Percentiles rank a stretch among this genome's conserved stretches.
These are phyloP conservation scores for Plectosphaerella sp. DNA, from an alignment of 2,329 filamentous ascomycete genomes.

Conservation along the genomic window DNA sequence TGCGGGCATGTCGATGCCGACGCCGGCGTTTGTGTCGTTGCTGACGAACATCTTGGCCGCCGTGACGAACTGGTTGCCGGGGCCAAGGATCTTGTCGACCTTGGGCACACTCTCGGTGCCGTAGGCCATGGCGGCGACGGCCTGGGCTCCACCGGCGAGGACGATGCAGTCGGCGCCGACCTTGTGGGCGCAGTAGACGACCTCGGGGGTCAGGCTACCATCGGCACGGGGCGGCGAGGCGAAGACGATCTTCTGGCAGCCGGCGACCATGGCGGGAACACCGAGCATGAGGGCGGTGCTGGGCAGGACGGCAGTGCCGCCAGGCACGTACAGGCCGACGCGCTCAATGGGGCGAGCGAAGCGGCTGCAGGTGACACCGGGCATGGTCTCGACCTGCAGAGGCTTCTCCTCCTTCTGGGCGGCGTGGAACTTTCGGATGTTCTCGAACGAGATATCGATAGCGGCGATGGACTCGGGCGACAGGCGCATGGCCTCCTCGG, in stretches of 20 bases:
- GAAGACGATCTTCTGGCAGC: slow-evolving; percentile 90
- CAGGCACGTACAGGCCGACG: slow-evolving; percentile 94
- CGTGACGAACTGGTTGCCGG: slow-evolving; percentile 97
- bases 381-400: slow-evolving; percentile 92
- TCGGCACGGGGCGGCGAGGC: slow-evolving; percentile 88
- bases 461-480: slow-evolving; percentile 79
- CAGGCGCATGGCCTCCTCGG: slow-evolving; percentile 73
- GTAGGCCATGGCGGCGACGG: slow-evolving; percentile 94
- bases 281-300: slow-evolving; percentile 97
- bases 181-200: slow-evolving; percentile 96
- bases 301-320: slow-evolving; percentile 93
- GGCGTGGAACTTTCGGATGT: slow-evolving; percentile 90
- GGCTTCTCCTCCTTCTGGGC: slow-evolving; percentile 83
- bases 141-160: slow-evolving; percentile 90
- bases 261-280: slow-evolving; percentile 95
- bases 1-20: slow-evolving; percentile 97
- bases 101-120: slow-evolving; percentile 92
- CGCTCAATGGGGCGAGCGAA: slow-evolving; percentile 90
- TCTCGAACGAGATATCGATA: slow-evolving; percentile 92
- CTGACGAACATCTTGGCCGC: slow-evolving; percentile 97
- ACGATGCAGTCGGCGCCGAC: slow-evolving; percentile 95
- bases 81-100: slow-evolving; percentile 97
- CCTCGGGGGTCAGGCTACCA: slow-evolving; percentile 89
- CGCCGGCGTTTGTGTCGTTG: slow-evolving; percentile 93
- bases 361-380: slow-evolving; percentile 88